phyloP scores from a whole-genome alignment of 225 moss, liverwort and hornwort genomes.

The Bryoerythrophyllum caledonicum region DNA sequence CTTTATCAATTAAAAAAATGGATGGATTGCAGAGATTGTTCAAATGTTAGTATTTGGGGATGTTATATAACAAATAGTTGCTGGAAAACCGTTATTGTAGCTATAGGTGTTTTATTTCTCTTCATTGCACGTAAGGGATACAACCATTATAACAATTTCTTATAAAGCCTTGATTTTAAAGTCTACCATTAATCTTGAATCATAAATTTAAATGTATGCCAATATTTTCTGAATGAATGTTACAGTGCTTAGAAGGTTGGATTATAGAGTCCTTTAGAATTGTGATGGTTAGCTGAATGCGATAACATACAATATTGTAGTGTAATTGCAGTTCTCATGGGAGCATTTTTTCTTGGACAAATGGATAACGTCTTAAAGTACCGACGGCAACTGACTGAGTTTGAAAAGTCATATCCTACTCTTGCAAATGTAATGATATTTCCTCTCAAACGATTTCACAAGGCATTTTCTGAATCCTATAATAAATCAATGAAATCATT shows the following conservation, averaged over 20 bases:
- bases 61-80: constrained; percentile 42
- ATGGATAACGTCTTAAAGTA: constrained; percentile 33
- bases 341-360: constrained; percentile 38
- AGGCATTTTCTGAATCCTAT: background rate
- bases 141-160: background rate
- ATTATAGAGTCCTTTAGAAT: background rate
- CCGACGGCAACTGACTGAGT: constrained; percentile 25
- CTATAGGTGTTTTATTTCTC: constrained; percentile 24
- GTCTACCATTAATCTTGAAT: background rate
- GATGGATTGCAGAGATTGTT: constrained; percentile 24
- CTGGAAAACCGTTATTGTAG: constrained; percentile 43
- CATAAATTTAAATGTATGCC: background rate
- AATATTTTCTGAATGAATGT: accelerated
- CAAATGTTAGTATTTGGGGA: constrained; percentile 12
- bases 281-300: background rate
- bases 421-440: constrained; percentile 25
- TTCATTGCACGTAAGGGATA: background rate
- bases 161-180: background rate
- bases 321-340: constrained; percentile 28
- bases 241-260: accelerated
- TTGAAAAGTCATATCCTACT: constrained; percentile 37
- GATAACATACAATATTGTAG: background rate
- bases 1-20: no score
- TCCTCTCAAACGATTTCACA: constrained; percentile 22
- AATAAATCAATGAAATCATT: constrained; percentile 9